Evolutionary conservation across 208 protist genomes (phyloP), one percentile per base, ranked within the genome.

Genomic region (Trypanosomatidae sp.): DNA sequence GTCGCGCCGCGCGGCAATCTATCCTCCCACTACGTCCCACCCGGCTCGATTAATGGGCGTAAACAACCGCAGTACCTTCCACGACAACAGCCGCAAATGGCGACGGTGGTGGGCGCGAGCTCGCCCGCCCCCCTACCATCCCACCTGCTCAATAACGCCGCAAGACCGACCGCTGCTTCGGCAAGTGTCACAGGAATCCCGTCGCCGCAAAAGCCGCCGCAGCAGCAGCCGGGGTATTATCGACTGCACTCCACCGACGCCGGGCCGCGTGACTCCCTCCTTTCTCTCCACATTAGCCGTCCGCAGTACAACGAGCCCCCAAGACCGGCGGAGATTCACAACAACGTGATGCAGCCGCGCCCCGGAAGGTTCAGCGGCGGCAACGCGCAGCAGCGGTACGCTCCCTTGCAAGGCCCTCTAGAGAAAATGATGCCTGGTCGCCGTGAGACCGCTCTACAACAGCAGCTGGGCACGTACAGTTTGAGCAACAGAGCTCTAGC

Each of bases 1-100:
- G 44, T 62, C 10, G 53, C 66, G 2, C 80, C 67, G 44, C 46
- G 30, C 39, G 46, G 53, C 50, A 83, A 73, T 66, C 44, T 74
- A 1, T 83, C 79, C 6, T 76, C 79, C 3, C 79, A 79, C 46
- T 79, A 83, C 39, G 67, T 41, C 9, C 8, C 58, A 33, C 66
- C 70, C 12, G 47, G 46, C 25, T 39, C 66, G 33, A 7, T 41
- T 4, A 30, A 50, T 19, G 12, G 25, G 22, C 28, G 36, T 3
- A 33, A 30, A 1, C 49, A 56, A 44, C 62, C 22, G 62, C 62
- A 66, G 41, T 4, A n/a, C 22, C 41, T 22, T 25, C 7, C 22
- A 6, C 33, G 28, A 10, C 62, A 22, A 19, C 62, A 50, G 13
- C 30, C 44, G 28, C 28, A 33, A 39, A 33, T 13, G 30, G 30